Conservation (phyloP, 163 green algal genomes). For the Prototheca wickerhamii region DNA sequence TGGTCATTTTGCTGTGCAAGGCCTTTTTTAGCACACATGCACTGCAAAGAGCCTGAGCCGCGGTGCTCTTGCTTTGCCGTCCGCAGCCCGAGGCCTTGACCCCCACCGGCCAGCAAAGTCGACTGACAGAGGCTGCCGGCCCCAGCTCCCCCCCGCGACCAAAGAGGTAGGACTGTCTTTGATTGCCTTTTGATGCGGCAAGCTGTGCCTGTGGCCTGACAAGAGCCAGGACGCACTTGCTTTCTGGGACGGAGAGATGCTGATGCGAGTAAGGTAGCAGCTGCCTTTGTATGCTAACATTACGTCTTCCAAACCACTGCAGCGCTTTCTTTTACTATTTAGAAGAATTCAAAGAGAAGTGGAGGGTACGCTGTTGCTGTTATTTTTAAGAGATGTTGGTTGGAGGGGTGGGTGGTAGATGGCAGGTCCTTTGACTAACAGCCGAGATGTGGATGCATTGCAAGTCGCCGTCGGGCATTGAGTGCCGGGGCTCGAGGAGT, state of each 20-base stretch:
- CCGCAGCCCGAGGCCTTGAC: no score
- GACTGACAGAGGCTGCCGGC: not conserved
- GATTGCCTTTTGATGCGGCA: not conserved
- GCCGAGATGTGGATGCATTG: no score
- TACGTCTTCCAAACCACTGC: not conserved
- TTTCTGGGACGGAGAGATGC: not conserved
- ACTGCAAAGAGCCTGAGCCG: no score
- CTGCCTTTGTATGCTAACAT: not conserved
- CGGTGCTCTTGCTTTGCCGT: no score
- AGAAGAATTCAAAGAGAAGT: conserved; percentile 5
- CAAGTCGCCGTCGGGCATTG: no score
- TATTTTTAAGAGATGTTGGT: not conserved
- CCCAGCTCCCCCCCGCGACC: not conserved
- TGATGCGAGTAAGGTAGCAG: not conserved
- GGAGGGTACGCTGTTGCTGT: not conserved
- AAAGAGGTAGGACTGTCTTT: not conserved
- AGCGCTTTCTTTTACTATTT: conserved; percentile 11
- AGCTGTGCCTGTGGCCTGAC: not conserved
- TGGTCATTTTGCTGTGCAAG: no score
- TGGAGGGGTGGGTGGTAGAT: no score
- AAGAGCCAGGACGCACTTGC: not conserved
- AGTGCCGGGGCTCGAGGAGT: no score
- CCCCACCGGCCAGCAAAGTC: no score
- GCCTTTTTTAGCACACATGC: no score
- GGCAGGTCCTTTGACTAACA: no score